These are phyloP conservation scores for Geotrichum ghanense DNA, from an alignment of 805 yeast species.

Conservation along the genomic window DNA sequence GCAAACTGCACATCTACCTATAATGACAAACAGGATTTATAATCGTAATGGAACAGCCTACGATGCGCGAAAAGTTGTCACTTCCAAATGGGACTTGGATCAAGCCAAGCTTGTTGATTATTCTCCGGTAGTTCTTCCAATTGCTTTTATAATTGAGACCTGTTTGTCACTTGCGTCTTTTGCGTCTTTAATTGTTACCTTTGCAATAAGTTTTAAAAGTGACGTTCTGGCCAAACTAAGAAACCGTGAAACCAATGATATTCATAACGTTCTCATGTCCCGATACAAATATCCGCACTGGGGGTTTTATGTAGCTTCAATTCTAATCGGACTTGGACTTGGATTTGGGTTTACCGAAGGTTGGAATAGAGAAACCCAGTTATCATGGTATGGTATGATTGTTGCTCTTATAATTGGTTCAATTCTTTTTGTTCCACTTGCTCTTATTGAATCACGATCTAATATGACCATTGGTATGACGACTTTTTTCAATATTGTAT, in stretches of 20 bases:
- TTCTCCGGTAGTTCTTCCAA: neutral
- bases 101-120: neutral
- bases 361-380: slow-evolving; percentile 5
- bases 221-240: too few relatives aligned
- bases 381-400: slow-evolving; percentile 5
- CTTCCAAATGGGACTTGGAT: neutral
- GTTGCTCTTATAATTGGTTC: slow-evolving; percentile 3
- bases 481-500: slow-evolving; percentile 50
- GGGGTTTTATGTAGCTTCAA: slow-evolving; percentile 18
- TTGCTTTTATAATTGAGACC: neutral
- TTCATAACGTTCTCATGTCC: slow-evolving; percentile 37
- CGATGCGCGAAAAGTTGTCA: neutral
- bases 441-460: slow-evolving; percentile 4
- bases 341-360: slow-evolving; percentile 21
- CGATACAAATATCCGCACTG: slow-evolving; percentile 43
- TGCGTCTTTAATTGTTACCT: neutral
- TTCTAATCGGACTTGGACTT: slow-evolving; percentile 19
- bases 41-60: slow-evolving; percentile 10
- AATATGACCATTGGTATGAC: slow-evolving; percentile 34
- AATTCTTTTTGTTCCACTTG: slow-evolving; percentile 4
- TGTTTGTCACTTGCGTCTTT: slow-evolving; percentile 1
- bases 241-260: too few relatives aligned
- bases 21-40: slow-evolving; percentile 15
- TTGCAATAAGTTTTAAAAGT: slow-evolving; percentile 22
- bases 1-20: slow-evolving; percentile 21